Percentiles rank a stretch among this genome's conserved stretches.
phyloP scores from a whole-genome alignment of 768 basidiomycete species.

The Amanita inopinata region DNA sequence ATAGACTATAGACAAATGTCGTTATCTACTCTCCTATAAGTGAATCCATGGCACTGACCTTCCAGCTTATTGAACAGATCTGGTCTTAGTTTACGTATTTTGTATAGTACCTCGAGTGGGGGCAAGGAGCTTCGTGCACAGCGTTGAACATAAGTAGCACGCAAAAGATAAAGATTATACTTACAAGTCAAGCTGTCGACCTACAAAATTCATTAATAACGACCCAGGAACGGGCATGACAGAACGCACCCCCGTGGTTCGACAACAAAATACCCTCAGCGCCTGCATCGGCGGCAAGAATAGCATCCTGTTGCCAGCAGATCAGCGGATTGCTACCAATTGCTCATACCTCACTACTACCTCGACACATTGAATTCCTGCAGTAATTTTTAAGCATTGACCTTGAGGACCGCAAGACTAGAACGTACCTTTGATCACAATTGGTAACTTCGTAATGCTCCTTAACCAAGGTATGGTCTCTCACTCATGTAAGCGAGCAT shows the following conservation, averaged over 20 bases:
- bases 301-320: constrained; percentile 54
- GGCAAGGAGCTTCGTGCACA: constrained; percentile 60
- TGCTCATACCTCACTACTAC: constrained; percentile 24
- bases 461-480: constrained; percentile 75
- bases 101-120: constrained; percentile 69
- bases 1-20: constrained; percentile 43
- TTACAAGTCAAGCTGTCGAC: constrained; percentile 77
- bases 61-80: constrained; percentile 66
- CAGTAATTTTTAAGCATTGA: background rate
- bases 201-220: constrained; percentile 21
- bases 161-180: constrained; percentile 13
- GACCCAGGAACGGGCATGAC: background rate
- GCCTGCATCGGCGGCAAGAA: constrained; percentile 74
- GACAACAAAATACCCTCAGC: constrained; percentile 83
- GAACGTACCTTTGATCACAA: constrained; percentile 59
- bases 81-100: constrained; percentile 60
- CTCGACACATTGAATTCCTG: constrained; percentile 69
- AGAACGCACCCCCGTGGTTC: constrained; percentile 74
- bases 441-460: constrained; percentile 56
- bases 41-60: constrained; percentile 29
- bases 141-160: too few species aligned
- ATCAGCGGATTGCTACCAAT: constrained; percentile 5
- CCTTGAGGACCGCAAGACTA: background rate
- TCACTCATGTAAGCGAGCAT: constrained; percentile 1
- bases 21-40: constrained; percentile 8